Evolutionary conservation across 371 early-diverging fungal genomes (phyloP).

Genomic region (Blakeslea trispora): DNA sequence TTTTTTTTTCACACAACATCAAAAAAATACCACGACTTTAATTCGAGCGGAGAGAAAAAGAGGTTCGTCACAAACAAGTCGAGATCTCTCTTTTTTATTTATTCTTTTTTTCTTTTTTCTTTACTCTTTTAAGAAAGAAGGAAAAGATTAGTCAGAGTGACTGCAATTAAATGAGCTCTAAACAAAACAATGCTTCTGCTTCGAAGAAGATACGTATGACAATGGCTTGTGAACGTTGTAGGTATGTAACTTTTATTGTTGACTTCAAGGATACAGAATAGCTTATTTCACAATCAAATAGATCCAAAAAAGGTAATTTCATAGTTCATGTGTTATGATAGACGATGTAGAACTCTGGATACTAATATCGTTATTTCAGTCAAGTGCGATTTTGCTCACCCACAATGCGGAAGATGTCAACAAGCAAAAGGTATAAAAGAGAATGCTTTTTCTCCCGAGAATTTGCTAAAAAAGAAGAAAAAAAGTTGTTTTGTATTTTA

Average conservation of each 20-base stretch:
- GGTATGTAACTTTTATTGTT: slow-evolving; percentile 24
- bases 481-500: background rate
- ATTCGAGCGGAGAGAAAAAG: background rate
- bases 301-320: slow-evolving; percentile 46
- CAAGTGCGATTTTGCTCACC: slow-evolving; percentile 58
- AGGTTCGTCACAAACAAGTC: background rate
- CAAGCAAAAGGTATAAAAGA: slow-evolving; percentile 49
- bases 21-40: too few species aligned
- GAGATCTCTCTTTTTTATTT: background rate
- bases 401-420: slow-evolving; percentile 44
- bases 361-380: slow-evolving; percentile 24
- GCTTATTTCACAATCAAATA: slow-evolving; percentile 8
- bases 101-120: background rate
- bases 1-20: too few species aligned
- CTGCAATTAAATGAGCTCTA: slow-evolving; percentile 6
- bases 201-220: slow-evolving; percentile 56
- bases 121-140: background rate
- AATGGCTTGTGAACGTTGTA: slow-evolving; percentile 57
- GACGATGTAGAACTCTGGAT: background rate
- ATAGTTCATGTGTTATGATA: too few species aligned
- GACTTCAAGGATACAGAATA: slow-evolving; percentile 1
- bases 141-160: too few species aligned
- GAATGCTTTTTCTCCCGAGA: too few species aligned
- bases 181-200: slow-evolving; percentile 16
- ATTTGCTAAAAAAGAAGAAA: too few species aligned